Base-by-base conservation (phyloP, 2,329 filamentous ascomycete species). In the Penicillium occitanis region DNA sequence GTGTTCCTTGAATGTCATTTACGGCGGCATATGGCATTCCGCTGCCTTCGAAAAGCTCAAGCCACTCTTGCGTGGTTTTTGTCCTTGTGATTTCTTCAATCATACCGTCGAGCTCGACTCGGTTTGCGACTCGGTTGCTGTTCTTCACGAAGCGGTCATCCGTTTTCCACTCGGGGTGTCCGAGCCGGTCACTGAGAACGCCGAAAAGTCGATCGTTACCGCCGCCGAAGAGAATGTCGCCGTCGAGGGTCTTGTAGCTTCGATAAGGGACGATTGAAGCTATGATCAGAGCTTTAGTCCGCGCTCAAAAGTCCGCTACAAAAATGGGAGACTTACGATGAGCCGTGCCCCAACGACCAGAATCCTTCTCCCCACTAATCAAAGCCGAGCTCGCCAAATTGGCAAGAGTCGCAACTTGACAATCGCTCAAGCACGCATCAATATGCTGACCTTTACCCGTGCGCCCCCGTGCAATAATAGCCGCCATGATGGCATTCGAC, bases 261-360 rank as follows among this genome's bases (percentile, higher is more conserved):
- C 90, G 89, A 77, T 99, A 99, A 0, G 95, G 95, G 0, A 99
- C 95, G 75, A 99, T 98, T 0, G 92, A 96, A n/a, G 94, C 91
- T 93, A 66, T 65, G 1, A 30, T 7, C 22, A 2, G 19, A 37
- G 48, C 42, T 17, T 42, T 46, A 44, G n/a, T 1, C n/a, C 44
- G 7, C 5, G 19, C 4, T 48, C 44, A 48, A 1, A 3, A 10
- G 10, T 13, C 19, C 44, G n/a, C 44, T 22, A 53, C 2, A 37
- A 33, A 19, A 25, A 61, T 28, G 7, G 5, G 11, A 17, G 28
- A 30, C 82, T 74, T 82, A 92, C 91, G 95, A 83, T 99, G 95
- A 51, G 94, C 94, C 3, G 95, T 99, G 6, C 95, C 95, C 94
- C 95, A 98, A 69, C 95, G 86, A 0, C 95, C 95, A 0, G 88